A percentile compares a stretch with the other conserved stretches of the same genome.
These are phyloP conservation scores for Coriaria nepalensis DNA, from an alignment of 306 rosid species.

Conservation along the genomic window DNA sequence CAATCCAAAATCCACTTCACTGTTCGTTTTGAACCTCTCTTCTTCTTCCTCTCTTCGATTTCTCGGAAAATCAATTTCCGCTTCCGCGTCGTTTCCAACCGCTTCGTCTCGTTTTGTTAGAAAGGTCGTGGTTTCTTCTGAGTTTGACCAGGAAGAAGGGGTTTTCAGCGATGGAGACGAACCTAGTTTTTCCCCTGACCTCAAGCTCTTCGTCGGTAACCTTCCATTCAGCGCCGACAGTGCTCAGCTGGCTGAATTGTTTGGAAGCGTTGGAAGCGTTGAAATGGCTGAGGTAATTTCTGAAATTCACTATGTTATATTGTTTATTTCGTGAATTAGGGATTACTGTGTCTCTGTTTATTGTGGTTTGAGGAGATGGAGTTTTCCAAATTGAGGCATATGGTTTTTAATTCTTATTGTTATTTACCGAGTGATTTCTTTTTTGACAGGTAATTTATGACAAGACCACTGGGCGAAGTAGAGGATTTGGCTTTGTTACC, in stretches of 20 bases:
- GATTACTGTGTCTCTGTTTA: neutral
- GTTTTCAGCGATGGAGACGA: constrained; percentile 21
- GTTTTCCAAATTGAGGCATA: neutral
- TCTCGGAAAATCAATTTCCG: constrained; percentile 21
- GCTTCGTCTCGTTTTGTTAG: constrained; percentile 34
- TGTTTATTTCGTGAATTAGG: neutral
- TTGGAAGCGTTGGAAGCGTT: constrained; percentile 62
- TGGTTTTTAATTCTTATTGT: neutral
- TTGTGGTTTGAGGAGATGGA: no score
- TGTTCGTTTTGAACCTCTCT: constrained; percentile 11
- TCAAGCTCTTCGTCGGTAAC: constrained; percentile 72
- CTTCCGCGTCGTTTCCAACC: constrained; percentile 31
- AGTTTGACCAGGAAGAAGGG: constrained; percentile 63
- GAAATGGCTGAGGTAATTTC: constrained; percentile 65
- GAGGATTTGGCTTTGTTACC: constrained; percentile 93
- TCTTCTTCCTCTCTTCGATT: constrained; percentile 21
- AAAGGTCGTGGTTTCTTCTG: constrained; percentile 49
- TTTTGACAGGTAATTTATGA: constrained; percentile 67
- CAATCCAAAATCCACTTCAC: constrained; percentile 17
- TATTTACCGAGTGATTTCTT: neutral
- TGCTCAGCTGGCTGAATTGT: constrained; percentile 71
- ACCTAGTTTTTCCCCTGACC: constrained; percentile 33
- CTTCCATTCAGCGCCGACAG: constrained; percentile 78
- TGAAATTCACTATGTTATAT: neutral
- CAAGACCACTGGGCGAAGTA: constrained; percentile 73